Base-by-base conservation (phyloP, 805 yeast species). In the Metschnikowia arizonensis region DNA sequence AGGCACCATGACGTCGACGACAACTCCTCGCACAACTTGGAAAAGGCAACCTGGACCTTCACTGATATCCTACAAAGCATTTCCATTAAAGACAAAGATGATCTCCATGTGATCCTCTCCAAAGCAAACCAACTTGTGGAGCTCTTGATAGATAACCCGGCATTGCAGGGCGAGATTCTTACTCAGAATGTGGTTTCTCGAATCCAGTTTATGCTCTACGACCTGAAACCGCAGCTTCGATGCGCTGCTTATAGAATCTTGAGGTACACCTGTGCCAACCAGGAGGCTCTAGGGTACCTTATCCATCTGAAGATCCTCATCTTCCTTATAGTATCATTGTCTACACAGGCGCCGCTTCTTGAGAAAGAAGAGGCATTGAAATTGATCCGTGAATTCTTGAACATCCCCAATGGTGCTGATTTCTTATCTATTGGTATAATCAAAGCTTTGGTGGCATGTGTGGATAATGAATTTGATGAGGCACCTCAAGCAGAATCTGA, bases 281-380 rank as follows among this genome's bases (percentile, higher is more conserved):
- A 69, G 11, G 76, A 75, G 5, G 78, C 89, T 2, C 58, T 88
- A 5, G 62, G 66, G n/a, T 62, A 73, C 2, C 65, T 89, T 50
- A 66, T 79, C 7, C 69, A 73, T 11, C 64, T 79, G 28, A 77
- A 81, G 46, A 58, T 87, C 4, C 87, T 88, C 46, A 72, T 78
- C 2, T 79, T 83, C 49, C 60, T 88, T 5, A 77, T 86, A 1
- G 70, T 80, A 12, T 74, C 95, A 0, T 64, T 91, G 28, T 73
- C 85, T 1, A 80, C 80, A 41, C 83, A 81, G 18, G 61, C 78
- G 2, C 74, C 79, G 19, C 46, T 61, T 1, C 62, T 79, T 2
- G 96, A 90, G 56, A 76, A 89, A 48, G 83, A 81, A 38, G 88
- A 89, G 56, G 93, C 95, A 0, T 57, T 91, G 26, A 85, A 83